Base-by-base conservation (phyloP, 2,329 filamentous ascomycete species). In the Colletotrichum lini region DNA sequence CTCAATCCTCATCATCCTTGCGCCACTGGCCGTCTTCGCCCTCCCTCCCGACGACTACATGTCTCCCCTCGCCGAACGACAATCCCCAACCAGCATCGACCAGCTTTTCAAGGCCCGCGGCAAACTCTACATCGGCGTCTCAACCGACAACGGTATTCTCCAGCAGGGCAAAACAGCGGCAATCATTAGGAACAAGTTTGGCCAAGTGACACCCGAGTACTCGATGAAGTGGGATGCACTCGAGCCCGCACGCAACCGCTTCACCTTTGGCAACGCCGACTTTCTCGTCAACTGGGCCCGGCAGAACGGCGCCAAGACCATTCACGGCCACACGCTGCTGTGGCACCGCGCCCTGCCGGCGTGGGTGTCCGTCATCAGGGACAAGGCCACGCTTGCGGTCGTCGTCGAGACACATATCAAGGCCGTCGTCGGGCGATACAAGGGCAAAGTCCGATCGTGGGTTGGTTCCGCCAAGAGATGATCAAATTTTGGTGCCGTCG, bases 181-280 rank as follows among this genome's bases (percentile, higher is more conserved):
- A 68, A 84, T 91, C 76, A 88, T 93, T 78, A 84, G 86, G 73
- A 81, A 83, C 59, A 83, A 91, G 79, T 93, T 92, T 73, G 90
- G 90, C 23, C 87, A 90, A 78, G 83, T 93, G 23, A 92, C 91
- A 0, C 86, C 88, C 1, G 91, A 93, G 83, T 93, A 93, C 84
- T 89, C 85, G 76, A 91, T 92, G 87, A 93, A 93, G 81, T 93
- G 91, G 91, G 88, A 92, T 74, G 81, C 86, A 44, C 83, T 83
- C 18, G 83, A 92, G 79, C 76, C 76, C n/a, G 77, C 80, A 42
- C 81, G 83, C 70, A 85, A 85, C 71, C 76, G 73, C 1, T 93
- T 90, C 84, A 89, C 81, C 73, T 91, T 90, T 74, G 78, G 75
- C 16, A 80, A 80, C n/a, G 85, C 88, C 13, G 91, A 92, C 78